These are phyloP conservation scores for Platismatia glauca DNA, from an alignment of 495 filamentous ascomycete genomes.

Conservation along the genomic window DNA sequence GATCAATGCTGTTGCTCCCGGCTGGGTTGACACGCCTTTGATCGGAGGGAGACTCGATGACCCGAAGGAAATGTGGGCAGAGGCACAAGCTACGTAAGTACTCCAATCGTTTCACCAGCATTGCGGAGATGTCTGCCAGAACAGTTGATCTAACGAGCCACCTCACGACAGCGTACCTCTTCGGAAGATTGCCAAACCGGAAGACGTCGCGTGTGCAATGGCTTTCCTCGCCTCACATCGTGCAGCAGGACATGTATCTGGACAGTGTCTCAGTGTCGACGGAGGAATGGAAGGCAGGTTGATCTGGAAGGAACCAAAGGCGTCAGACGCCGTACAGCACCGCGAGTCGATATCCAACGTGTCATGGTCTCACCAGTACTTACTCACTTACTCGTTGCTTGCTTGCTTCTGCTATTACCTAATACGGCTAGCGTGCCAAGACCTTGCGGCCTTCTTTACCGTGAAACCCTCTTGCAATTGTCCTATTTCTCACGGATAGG, in stretches of 20 bases:
- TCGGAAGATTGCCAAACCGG: conserved; percentile 38
- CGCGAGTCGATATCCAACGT: not conserved
- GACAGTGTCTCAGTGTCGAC: conserved; percentile 44
- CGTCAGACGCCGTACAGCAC: conserved; percentile 9
- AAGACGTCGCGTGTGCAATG: conserved; percentile 44
- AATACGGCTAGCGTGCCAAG: too few relatives aligned
- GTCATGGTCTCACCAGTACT: too few relatives aligned
- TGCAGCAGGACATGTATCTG: conserved; percentile 46
- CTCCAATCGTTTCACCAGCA: not conserved
- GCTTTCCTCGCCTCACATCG: conserved; percentile 45
- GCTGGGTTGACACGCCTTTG: conserved; percentile 41
- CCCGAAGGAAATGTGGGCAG: conserved; percentile 36
- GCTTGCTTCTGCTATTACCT: too few relatives aligned
- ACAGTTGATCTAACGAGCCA: not conserved
- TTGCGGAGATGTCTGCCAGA: too few relatives aligned
- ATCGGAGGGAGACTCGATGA: conserved; percentile 42
- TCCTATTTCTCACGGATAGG: too few relatives aligned
- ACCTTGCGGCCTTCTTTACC: too few relatives aligned
- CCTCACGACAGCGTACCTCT: conserved; percentile 29
- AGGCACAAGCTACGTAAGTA: conserved; percentile 36
- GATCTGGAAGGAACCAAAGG: conserved; percentile 38
- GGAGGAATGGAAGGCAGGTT: conserved; percentile 44
- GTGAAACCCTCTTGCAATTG: too few relatives aligned
- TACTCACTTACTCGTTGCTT: too few relatives aligned
- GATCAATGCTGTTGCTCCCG: conserved; percentile 48